phyloP scores from a whole-genome alignment of 2,329 filamentous ascomycete species.

The Fusarium papillatum region DNA sequence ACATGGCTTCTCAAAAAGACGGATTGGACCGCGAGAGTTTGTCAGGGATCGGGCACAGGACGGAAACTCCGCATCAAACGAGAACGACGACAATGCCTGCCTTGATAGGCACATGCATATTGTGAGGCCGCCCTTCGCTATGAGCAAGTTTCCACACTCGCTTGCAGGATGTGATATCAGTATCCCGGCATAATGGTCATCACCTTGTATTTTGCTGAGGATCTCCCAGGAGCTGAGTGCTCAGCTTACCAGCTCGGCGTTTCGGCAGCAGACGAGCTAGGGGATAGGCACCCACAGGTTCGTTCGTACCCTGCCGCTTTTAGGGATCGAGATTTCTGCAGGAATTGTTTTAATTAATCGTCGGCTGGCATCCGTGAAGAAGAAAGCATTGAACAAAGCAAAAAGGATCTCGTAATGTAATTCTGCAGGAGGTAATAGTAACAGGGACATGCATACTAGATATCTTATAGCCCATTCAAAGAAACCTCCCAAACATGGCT shows the following conservation, averaged over 20 bases:
- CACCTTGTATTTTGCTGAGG: neutral
- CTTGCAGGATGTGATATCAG: neutral
- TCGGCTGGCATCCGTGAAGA: neutral
- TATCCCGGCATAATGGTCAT: neutral
- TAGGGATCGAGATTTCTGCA: neutral
- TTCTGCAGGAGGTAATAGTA: neutral
- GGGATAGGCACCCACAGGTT: neutral
- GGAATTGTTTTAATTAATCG: neutral
- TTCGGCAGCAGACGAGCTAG: neutral
- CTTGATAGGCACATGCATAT: neutral
- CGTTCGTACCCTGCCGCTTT: neutral
- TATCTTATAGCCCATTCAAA: neutral
- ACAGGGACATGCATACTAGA: neutral
- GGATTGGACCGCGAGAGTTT: neutral
- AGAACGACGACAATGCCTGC: neutral
- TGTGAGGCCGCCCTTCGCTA: neutral
- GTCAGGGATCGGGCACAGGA: neutral
- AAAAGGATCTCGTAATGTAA: neutral
- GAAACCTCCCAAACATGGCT: neutral
- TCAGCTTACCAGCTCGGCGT: neutral
- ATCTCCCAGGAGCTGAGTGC: neutral
- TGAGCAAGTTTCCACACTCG: neutral
- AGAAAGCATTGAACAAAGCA: neutral
- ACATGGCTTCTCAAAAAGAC: neutral
- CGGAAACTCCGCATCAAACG: neutral